Evolutionary conservation across 176 grass and related monocot species (phyloP).

Genomic region (Aechmea fasciata): DNA sequence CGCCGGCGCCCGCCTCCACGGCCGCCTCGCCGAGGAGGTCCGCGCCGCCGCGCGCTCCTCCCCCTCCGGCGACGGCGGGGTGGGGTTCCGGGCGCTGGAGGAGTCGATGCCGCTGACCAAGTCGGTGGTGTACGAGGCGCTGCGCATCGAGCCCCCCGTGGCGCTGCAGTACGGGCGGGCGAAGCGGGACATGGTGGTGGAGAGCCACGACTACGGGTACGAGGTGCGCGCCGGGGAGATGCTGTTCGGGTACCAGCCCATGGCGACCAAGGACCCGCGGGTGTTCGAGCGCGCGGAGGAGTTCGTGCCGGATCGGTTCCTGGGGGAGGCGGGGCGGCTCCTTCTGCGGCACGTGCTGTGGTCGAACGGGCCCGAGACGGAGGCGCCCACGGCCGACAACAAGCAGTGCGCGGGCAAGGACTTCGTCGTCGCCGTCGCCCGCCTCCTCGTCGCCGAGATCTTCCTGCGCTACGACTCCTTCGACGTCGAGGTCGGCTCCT

Average conservation of each 20-base stretch:
- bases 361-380: conserved; percentile 94
- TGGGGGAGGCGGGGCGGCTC: conserved; percentile 46
- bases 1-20: conserved; percentile 56
- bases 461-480: conserved; percentile 95
- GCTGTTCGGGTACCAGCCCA: conserved; percentile 98
- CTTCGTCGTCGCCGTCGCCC: conserved; percentile 86
- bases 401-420: conserved; percentile 98
- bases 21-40: conserved; percentile 65
- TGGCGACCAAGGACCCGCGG: conserved; percentile 86
- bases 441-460: conserved; percentile 80
- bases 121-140: conserved; percentile 85
- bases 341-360: conserved; percentile 79
- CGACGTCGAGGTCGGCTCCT: conserved; percentile 70
- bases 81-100: conserved; percentile 52
- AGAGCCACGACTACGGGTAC: conserved; percentile 86
- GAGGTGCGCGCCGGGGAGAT: conserved; percentile 85
- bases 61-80: conserved; percentile 25
- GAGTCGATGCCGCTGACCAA: conserved; percentile 86
- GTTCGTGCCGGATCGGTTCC: conserved; percentile 73
- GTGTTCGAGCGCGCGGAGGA: conserved; percentile 70
- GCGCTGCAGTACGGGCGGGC: conserved; percentile 85
- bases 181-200: conserved; percentile 89
- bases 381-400: conserved; percentile 62
- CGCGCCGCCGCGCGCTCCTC: conserved; percentile 41
- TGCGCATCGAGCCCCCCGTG: conserved; percentile 88